Conservation (phyloP, 768 basidiomycete species). For the Leccinum barrowsii region DNA sequence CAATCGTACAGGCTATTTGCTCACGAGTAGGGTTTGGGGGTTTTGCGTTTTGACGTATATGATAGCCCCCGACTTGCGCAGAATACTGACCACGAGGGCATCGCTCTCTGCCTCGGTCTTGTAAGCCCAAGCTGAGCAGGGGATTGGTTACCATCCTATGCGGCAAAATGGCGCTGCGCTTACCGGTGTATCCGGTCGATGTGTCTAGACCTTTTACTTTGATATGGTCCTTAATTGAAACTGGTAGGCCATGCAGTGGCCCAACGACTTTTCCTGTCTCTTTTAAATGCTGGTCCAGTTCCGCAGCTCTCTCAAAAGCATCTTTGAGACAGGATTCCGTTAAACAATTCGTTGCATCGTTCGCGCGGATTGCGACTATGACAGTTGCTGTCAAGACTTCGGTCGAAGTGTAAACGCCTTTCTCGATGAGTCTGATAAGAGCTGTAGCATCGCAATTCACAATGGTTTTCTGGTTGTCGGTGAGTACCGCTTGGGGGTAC, state of each 20-base stretch:
- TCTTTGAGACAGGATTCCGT: conserved; percentile 57
- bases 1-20: conserved; percentile 13
- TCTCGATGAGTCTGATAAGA: conserved; percentile 20
- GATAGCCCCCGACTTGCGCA: conserved; percentile 44
- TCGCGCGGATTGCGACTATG: conserved; percentile 27
- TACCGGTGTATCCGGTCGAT: conserved; percentile 32
- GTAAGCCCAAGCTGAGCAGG: conserved; percentile 38
- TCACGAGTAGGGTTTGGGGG: conserved; percentile 46
- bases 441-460: conserved; percentile 31
- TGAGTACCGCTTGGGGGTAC: conserved; percentile 28
- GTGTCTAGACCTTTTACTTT: conserved; percentile 42
- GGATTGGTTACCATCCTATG: conserved; percentile 5
- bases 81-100: conserved; percentile 42
- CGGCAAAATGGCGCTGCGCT: not conserved
- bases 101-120: conserved; percentile 36
- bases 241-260: conserved; percentile 43
- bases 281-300: conserved; percentile 46
- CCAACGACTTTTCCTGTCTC: conserved; percentile 46
- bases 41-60: conserved; percentile 47
- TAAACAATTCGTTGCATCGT: conserved; percentile 45
- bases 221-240: conserved; percentile 48
- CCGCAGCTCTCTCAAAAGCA: conserved; percentile 43
- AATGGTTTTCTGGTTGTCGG: conserved; percentile 25
- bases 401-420: conserved; percentile 21
- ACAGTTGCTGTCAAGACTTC: conserved; percentile 27